Percentiles rank a stretch among this genome's conserved stretches.
These are phyloP conservation scores for Leucocoprinus leucothites DNA, from an alignment of 768 basidiomycete genomes.

Conservation along the genomic window DNA sequence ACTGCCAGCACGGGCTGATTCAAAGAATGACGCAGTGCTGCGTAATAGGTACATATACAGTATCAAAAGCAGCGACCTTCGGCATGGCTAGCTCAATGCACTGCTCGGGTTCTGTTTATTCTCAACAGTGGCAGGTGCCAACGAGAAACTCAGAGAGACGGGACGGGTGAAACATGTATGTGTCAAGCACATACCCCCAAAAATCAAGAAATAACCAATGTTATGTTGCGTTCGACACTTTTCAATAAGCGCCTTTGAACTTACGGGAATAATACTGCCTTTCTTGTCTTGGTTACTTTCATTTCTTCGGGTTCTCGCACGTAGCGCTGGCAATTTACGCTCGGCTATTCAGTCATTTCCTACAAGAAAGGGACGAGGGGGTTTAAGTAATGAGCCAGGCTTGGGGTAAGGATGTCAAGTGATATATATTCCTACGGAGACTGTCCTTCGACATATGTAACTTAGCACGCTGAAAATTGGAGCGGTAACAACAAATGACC, in stretches of 20 bases:
- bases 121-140: background rate
- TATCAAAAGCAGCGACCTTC: too few relatives aligned
- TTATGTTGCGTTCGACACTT: background rate
- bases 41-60: too few relatives aligned
- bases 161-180: background rate
- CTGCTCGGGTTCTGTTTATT: background rate
- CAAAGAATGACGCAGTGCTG: too few relatives aligned
- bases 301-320: conserved; percentile 1
- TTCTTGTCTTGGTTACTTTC: conserved; percentile 2
- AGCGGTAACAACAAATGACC: background rate
- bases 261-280: conserved; percentile 11
- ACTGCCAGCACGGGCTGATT: too few relatives aligned
- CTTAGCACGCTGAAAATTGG: background rate
- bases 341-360: background rate
- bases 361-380: background rate
- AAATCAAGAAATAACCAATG: background rate
- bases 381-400: background rate
- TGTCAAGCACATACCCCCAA: conserved; percentile 4
- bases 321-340: background rate
- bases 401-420: background rate
- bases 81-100: too few relatives aligned
- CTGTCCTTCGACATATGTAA: background rate
- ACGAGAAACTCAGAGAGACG: background rate
- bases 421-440: background rate
- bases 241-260: background rate